These are phyloP conservation scores for Globisporangium yorkense DNA, from an alignment of 352 stramenopile genomes.

Conservation along the genomic window DNA sequence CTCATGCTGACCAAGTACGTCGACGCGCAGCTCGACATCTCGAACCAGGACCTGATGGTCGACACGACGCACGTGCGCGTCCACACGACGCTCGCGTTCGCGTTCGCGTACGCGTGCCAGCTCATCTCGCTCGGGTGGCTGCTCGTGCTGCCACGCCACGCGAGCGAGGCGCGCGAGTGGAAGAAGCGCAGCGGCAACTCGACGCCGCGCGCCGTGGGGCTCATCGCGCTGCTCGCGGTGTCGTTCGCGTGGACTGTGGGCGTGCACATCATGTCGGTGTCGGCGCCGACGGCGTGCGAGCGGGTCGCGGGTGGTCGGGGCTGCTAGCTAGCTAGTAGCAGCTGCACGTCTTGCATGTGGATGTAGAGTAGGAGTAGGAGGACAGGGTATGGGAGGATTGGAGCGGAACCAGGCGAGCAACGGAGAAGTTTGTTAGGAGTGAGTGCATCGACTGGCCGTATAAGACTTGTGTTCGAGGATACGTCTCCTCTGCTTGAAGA, in stretches of 20 bases:
- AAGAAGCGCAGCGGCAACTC: slow-evolving; percentile 23
- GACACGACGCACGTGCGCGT: slow-evolving; percentile 27
- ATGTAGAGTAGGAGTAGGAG: no score
- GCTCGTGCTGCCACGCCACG: slow-evolving; percentile 48
- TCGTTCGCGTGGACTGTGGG: slow-evolving; percentile 6
- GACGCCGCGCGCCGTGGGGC: slow-evolving; percentile 11
- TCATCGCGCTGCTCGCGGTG: slow-evolving; percentile 23
- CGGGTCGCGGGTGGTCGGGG: slow-evolving; percentile 19
- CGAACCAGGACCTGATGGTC: slow-evolving; percentile 22
- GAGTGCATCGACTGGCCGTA: no score
- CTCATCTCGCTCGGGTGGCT: slow-evolving; percentile 39
- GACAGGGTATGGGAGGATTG: no score
- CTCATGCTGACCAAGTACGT: slow-evolving; percentile 30
- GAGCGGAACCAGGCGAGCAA: no score
- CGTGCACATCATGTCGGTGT: neutral
- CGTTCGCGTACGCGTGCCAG: slow-evolving; percentile 32
- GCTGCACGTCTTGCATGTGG: no score
- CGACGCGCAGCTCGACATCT: slow-evolving; percentile 30
- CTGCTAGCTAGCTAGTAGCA: neutral
- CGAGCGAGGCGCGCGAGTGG: slow-evolving; percentile 37
- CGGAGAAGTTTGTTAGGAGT: no score
- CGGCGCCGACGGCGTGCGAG: neutral
- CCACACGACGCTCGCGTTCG: slow-evolving; percentile 27
- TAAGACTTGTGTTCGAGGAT: no score
- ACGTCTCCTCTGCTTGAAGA: no score